Evolutionary conservation across 129 eudicot genomes (phyloP).

Genomic region (Saussurea involucrata): DNA sequence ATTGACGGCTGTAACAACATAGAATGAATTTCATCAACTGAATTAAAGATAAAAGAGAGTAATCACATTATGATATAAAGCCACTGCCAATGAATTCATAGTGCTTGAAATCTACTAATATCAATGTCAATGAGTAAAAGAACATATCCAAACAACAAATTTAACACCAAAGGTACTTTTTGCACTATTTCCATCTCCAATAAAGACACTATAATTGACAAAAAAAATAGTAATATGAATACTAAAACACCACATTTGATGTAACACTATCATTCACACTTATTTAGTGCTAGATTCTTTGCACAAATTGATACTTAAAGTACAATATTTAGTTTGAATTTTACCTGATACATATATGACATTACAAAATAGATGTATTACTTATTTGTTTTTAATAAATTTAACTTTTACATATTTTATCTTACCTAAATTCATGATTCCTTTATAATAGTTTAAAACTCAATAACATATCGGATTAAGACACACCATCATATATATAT

Average conservation of each 20-base stretch:
- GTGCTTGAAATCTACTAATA: not conserved
- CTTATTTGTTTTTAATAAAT: not conserved
- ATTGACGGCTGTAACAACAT: not conserved
- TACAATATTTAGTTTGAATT: not conserved
- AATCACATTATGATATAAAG: not conserved
- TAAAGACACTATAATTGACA: not conserved
- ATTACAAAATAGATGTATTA: no score
- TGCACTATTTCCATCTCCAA: not conserved
- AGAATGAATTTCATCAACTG: not conserved
- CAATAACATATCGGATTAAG: not conserved
- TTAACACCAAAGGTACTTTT: not conserved
- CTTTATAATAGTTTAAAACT: no score
- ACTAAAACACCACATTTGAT: not conserved
- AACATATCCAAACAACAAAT: not conserved
- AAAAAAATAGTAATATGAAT: not conserved
- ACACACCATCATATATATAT: not conserved
- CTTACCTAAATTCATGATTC: no score
- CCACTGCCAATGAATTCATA: not conserved
- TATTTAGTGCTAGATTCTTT: not conserved
- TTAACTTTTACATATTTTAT: no score
- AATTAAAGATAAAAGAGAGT: not conserved
- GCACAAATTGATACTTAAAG: not conserved
- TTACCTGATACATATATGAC: not conserved
- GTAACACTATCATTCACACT: not conserved
- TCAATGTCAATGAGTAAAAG: not conserved